Evolutionary conservation across 768 basidiomycete species (phyloP).

Genomic region (Phylloporus sp.): DNA sequence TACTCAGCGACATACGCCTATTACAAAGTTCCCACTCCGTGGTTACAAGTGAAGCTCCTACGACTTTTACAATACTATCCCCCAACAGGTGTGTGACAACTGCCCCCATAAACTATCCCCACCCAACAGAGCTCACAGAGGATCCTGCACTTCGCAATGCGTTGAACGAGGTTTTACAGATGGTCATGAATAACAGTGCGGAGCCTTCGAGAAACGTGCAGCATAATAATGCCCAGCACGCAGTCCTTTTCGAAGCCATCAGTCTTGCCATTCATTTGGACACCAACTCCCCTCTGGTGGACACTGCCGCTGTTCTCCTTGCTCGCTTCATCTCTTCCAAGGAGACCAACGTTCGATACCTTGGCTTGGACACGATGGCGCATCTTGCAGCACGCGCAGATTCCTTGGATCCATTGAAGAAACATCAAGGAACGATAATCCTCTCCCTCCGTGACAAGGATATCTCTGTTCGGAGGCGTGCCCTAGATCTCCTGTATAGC

Average conservation of each 20-base stretch:
- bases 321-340: conserved; percentile 96
- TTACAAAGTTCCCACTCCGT: conserved; percentile 96
- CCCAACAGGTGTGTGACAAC: conserved; percentile 65
- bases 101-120: background rate
- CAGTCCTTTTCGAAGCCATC: conserved; percentile 98
- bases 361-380: conserved; percentile 97
- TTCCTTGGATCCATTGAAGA: conserved; percentile 87
- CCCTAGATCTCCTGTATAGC: conserved; percentile 93
- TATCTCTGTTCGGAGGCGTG: conserved; percentile 90
- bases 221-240: conserved; percentile 97
- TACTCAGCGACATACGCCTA: conserved; percentile 88
- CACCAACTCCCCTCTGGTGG: conserved; percentile 82
- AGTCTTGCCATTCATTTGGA: conserved; percentile 94
- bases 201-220: conserved; percentile 93
- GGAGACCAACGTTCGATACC: conserved; percentile 97
- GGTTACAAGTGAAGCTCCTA: conserved; percentile 95
- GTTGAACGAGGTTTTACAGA: conserved; percentile 78
- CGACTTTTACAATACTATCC: conserved; percentile 93
- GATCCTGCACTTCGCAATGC: conserved; percentile 75
- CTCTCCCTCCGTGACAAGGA: conserved; percentile 93
- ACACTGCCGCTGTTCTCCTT: conserved; percentile 82
- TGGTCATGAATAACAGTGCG: conserved; percentile 85
- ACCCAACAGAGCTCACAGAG: conserved; percentile 43
- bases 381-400: conserved; percentile 94
- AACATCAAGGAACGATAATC: conserved; percentile 94